Percentiles rank a stretch among this genome's conserved stretches.
Conservation (phyloP, 2,329 filamentous ascomycete genomes). For the Neofusicoccum parvum region DNA sequence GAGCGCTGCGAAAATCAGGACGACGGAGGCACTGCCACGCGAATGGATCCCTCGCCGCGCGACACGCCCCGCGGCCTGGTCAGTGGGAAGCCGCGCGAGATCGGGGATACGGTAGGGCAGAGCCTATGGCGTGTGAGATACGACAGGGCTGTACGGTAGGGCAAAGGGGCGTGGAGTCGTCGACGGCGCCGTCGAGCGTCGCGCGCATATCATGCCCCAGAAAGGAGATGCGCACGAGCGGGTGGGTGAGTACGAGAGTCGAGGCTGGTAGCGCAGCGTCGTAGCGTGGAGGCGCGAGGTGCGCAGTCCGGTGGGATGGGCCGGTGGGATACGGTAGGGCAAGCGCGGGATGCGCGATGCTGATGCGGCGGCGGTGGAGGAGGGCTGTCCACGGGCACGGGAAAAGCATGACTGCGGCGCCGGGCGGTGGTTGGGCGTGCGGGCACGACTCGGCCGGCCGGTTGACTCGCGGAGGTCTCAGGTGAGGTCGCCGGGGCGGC, state of each 20-base stretch:
- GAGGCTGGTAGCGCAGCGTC: background rate
- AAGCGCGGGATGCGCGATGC: conserved; percentile 14
- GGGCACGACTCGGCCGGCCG: conserved; percentile 1
- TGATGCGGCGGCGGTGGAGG: background rate
- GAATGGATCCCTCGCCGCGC: conserved; percentile 4
- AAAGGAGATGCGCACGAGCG: background rate
- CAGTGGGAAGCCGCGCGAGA: conserved; percentile 9
- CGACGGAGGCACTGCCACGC: conserved; percentile 6
- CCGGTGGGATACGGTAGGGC: conserved; percentile 15
- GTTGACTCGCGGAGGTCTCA: conserved; percentile 11
- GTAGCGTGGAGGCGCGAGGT: background rate
- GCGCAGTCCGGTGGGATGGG: conserved; percentile 2
- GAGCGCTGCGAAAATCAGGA: background rate
- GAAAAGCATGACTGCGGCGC: background rate
- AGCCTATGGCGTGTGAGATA: conserved; percentile 9
- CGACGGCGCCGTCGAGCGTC: background rate
- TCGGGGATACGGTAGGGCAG: conserved; percentile 15
- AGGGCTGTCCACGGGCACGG: background rate
- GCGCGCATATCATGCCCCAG: conserved; percentile 2
- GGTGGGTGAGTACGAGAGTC: background rate
- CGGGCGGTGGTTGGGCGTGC: background rate
- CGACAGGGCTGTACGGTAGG: conserved; percentile 9
- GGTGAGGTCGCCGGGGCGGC: conserved; percentile 7
- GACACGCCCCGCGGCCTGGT: background rate
- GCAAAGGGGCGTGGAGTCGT: conserved; percentile 6